Base-by-base conservation (phyloP, 2,329 filamentous ascomycete species). In the Talaromyces sp. region DNA sequence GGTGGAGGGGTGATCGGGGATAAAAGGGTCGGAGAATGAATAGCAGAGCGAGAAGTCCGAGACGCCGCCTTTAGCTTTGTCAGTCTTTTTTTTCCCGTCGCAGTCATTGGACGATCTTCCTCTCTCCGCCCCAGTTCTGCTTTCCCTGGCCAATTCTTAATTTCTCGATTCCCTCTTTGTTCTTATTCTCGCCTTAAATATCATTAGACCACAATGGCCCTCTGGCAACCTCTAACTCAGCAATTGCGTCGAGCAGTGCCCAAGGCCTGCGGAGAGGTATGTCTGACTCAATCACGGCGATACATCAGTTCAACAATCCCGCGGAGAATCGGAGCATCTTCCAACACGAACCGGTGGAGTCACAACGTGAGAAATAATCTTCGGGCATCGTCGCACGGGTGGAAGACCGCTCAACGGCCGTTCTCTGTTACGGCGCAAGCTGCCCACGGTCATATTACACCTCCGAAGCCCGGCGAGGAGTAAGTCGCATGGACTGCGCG, bases 401-500 rank as follows among this genome's bases (percentile, higher is more conserved):
- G 68, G 47, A 64, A 66, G 35, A 47, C 56, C 30, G 65, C 63
- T 29, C 65, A 66, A 43, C 68, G 86, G 66, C 72, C 70, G 49
- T 94, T 97, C 71, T 88, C 88, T 37, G 83, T 82, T 10, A 86
- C 87, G 4, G 68, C 82, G 10, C 67, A 77, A 51, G 73, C 76
- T 49, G 76, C 72, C 45, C 94, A 99, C 73, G 91, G 89, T 42
- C 90, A 97, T 71, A 76, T 97, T 63, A 84, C 86, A 51, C 83
- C 89, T 27, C 93, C 94, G 2, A 93, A 92, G 75, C 84, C 90
- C 0, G 94, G 94, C 43, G 90, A 97, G 81, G 94, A 97, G 90
- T 95, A 79, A 69, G 87, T 75, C 29, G 16, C 37, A n/a, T 19
- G 17, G 49, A 33, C 43, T 14, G 45, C 47, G 32, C 43, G 9